Conservation (phyloP, 176 grass and related monocot genomes). For the Carex kokanica region DNA sequence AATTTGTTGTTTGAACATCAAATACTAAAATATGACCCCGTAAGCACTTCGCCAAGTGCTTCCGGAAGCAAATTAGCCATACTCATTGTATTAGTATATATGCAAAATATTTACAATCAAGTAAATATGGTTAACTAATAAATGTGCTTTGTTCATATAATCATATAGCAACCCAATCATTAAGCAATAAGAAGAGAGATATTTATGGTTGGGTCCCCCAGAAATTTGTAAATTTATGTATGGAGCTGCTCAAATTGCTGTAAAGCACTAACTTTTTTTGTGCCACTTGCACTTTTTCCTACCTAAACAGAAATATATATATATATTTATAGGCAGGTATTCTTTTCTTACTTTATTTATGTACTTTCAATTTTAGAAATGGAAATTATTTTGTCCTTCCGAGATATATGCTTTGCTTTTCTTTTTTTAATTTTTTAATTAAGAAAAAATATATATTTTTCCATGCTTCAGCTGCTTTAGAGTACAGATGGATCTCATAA, state of each 20-base stretch:
- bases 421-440: too few species aligned
- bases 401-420: too few species aligned
- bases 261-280: neutral
- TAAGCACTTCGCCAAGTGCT: too few species aligned
- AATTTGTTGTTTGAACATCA: too few species aligned
- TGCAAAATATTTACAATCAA: neutral
- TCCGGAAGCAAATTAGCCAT: too few species aligned
- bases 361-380: too few species aligned
- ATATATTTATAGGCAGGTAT: neutral
- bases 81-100: neutral
- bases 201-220: neutral
- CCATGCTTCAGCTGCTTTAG: neutral
- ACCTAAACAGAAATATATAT: neutral
- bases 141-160: neutral
- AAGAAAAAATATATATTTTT: too few species aligned
- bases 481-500: neutral
- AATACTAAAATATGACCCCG: too few species aligned
- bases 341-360: too few species aligned
- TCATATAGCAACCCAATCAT: neutral
- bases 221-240: constrained; percentile 1
- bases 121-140: neutral
- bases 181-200: neutral
- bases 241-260: neutral
- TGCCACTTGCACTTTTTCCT: neutral
- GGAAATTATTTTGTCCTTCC: too few species aligned